Conservation (phyloP, 306 rosid species). For the Fagus crenata region DNA sequence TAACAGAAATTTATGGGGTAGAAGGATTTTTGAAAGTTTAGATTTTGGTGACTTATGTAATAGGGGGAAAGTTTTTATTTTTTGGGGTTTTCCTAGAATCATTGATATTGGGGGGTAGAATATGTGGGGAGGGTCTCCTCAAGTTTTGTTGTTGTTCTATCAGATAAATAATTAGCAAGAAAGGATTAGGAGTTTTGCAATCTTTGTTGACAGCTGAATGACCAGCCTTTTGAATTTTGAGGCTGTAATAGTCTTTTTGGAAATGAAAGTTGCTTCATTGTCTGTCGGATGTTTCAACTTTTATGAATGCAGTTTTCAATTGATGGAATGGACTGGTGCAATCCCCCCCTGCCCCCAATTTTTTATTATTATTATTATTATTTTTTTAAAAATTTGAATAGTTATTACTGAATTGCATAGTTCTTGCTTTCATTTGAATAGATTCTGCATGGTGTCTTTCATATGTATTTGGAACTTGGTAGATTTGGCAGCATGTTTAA, state of each 20-base stretch:
- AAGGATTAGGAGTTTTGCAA: neutral
- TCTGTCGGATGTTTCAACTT: neutral
- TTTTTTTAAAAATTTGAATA: neutral
- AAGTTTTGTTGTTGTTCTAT: conserved; percentile 16
- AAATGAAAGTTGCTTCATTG: neutral
- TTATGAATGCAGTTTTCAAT: neutral
- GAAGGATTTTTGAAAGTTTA: neutral
- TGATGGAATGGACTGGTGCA: neutral
- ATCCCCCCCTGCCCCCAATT: too few species aligned
- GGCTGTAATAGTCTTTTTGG: conserved; percentile 1
- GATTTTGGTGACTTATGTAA: conserved; percentile 22
- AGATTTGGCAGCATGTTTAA: neutral
- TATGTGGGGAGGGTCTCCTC: conserved; percentile 32
- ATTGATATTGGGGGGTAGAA: conserved; percentile 1
- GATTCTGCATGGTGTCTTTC: conserved; percentile 13
- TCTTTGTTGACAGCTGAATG: conserved; percentile 29
- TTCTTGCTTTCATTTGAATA: conserved; percentile 9
- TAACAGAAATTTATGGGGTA: conserved; percentile 29
- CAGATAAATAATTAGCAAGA: conserved; percentile 29
- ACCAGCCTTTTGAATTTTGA: conserved; percentile 23
- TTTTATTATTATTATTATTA: too few species aligned
- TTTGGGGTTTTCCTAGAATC: conserved; percentile 1
- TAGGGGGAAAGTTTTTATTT: neutral
- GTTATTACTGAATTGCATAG: conserved; percentile 9
- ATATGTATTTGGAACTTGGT: conserved; percentile 4